Base-by-base conservation (phyloP, 768 basidiomycete genomes). In the Lentinula sp. region DNA sequence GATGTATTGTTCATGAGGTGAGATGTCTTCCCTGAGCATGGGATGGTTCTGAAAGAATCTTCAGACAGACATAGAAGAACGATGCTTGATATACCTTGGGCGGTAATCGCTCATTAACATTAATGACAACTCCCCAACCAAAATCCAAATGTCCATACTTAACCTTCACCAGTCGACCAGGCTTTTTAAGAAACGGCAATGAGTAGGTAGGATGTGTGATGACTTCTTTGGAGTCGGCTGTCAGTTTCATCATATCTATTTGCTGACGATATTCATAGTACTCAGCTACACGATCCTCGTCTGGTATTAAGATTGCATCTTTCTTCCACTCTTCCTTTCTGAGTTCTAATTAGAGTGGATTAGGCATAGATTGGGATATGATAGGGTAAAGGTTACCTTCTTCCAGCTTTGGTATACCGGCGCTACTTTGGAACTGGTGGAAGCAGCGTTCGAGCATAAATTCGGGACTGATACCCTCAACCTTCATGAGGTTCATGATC, bases 361-460 rank as follows among this genome's bases (percentile, higher is more conserved):
- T 9, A 13, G 3, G 28, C 28, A 39, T 8, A 9, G 0, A 39
- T 39, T 13, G 37, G 13, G 5, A 39, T 39, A 8, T 28, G 3
- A 28, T 28, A 39, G 37, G 13, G 13, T 13, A 39, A 39, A 39
- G 37, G 37, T 39, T 39, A 95, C 96, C 91, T 60, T 88, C 83
- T 69, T 95, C 89, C 6, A 96, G 75, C 53, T 78, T 73, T 1
- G 97, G 97, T 52, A 98, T 89, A n/a, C 87, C 89, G 31, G 89
- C 85, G 63, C 83, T 94, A 72, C 91, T 97, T 75, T 99, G 97
- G 76, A 98, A 98, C 73, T 99, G 97, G 81, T 91, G 91, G 81
- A 99, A 99, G 76, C 95, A 98, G 49, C 92, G 80, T 74, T 97
- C 93, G 9, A 99, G 81, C 96, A 99, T 98, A 72, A 83, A 98